Evolutionary conservation across 208 protist genomes (phyloP), one percentile per base, ranked within the genome.

Genomic region (Leishmania aethiopica): DNA sequence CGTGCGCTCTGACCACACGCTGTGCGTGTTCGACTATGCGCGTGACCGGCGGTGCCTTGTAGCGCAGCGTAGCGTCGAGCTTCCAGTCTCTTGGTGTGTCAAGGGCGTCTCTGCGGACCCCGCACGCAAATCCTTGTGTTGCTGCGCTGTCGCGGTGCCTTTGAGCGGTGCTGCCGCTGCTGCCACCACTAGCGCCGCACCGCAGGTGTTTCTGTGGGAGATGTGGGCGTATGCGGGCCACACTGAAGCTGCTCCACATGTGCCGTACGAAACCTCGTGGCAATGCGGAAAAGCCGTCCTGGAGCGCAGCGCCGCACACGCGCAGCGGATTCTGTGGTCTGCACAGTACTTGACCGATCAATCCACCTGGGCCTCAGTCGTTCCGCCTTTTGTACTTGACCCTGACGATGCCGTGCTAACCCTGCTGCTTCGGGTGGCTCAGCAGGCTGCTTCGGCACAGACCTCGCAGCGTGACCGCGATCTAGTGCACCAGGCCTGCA

Each of bases 161-260:
- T 28, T 75, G 35, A 45, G 67, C 22, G 64, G 57, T 13, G 37
- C 75, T 11, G 35, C 35, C 0, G 60, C 59, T 35, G 40, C 57
- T 8, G 76, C 28, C 47, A 70, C 60, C 22, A 59, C 57, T 6
- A 77, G 57, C 66, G 37, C 74, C 0, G 78, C 47, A 2, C 57
- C 85, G 51, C 87, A 88, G 71, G 71, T 95, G 51, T 59, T 90
- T 11, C 71, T 95, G 77, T 97, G 94, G 94, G 94, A 97, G 80
- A 82, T 95, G 75, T 91, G 81, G 78, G 60, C 81, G 22, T 88
- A 84, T 64, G 71, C 79, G 3, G 78, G 79, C 25, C 77, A 81
- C 49, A 55, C 53, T 1, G 74, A 85, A 67, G 62, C 74, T 28
- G 40, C 75, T 35, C 74, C 53, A 37, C 66, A 78, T 17, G 55